phyloP scores from a whole-genome alignment of 164 flowering plant species.

The Hamamelis virginiana region DNA sequence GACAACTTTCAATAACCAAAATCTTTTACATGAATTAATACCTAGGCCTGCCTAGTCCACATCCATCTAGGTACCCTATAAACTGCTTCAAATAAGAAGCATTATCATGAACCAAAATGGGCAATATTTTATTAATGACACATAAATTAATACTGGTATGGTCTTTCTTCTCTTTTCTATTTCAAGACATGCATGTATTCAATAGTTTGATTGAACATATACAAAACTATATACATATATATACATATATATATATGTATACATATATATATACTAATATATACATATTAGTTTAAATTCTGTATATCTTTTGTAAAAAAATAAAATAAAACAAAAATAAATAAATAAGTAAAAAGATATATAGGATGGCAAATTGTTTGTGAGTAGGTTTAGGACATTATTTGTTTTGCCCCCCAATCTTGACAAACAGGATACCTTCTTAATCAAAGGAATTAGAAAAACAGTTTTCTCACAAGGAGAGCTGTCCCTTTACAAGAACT shows the following conservation, averaged over 20 bases:
- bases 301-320: too few relatives aligned
- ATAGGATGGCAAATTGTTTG: too few relatives aligned
- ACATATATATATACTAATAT: too few relatives aligned
- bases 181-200: too few relatives aligned
- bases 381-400: too few relatives aligned
- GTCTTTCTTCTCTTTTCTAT: not conserved
- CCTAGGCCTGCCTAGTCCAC: not conserved
- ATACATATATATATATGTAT: too few relatives aligned
- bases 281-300: too few relatives aligned
- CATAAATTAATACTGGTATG: not conserved
- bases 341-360: too few relatives aligned
- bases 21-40: not conserved
- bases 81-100: slow-evolving; percentile 5
- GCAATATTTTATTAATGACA: slow-evolving; percentile 1
- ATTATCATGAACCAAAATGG: slow-evolving; percentile 5
- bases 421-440: slow-evolving; percentile 6
- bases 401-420: too few relatives aligned
- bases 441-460: slow-evolving; percentile 3
- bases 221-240: too few relatives aligned
- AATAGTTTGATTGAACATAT: too few relatives aligned
- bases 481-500: slow-evolving; percentile 21
- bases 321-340: too few relatives aligned
- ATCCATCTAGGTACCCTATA: not conserved
- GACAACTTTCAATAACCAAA: slow-evolving; percentile 5
- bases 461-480: slow-evolving; percentile 17